Conservation (phyloP, 108 stramenopile genomes). For the Tribonema minus region DNA sequence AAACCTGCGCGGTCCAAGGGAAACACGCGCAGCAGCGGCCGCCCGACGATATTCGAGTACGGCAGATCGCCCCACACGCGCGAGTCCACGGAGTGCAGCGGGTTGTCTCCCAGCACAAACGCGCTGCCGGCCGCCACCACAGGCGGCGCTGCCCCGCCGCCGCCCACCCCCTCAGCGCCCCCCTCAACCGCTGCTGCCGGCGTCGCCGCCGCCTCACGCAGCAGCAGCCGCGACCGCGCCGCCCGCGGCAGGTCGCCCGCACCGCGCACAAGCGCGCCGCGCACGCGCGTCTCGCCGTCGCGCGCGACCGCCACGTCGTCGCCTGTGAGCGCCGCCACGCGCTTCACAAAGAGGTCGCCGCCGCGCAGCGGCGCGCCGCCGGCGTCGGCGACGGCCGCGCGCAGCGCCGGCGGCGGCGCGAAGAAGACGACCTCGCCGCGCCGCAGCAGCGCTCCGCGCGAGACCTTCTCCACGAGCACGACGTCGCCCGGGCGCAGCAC, state of each 20-base stretch:
- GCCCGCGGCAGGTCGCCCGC: not conserved
- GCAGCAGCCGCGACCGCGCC: not conserved
- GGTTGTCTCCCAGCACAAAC: constrained; percentile 66
- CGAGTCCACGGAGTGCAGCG: constrained; percentile 64
- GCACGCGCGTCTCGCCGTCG: constrained; percentile 49
- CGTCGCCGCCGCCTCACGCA: not conserved
- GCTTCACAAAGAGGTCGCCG: constrained; percentile 66
- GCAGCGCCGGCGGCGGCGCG: constrained; percentile 50
- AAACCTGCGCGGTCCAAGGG: constrained; percentile 6
- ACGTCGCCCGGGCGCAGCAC: constrained; percentile 60
- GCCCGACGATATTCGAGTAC: constrained; percentile 47
- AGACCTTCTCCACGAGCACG: constrained; percentile 61
- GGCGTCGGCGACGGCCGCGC: constrained; percentile 47
- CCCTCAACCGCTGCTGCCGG: not conserved
- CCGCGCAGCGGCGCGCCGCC: constrained; percentile 50
- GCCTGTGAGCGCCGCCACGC: constrained; percentile 60
- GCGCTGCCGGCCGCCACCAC: too few species aligned
- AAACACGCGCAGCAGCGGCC: constrained; percentile 9
- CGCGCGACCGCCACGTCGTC: constrained; percentile 54
- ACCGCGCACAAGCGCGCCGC: constrained; percentile 27
- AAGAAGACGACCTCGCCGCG: constrained; percentile 61
- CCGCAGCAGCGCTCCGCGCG: constrained; percentile 24
- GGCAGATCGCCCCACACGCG: constrained; percentile 64
- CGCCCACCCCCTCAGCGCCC: not conserved
- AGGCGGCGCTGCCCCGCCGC: not conserved